Evolutionary conservation across 164 flowering plant species (phyloP), one percentile per base, ranked within the genome.

Genomic region (Echeveria elegans): DNA sequence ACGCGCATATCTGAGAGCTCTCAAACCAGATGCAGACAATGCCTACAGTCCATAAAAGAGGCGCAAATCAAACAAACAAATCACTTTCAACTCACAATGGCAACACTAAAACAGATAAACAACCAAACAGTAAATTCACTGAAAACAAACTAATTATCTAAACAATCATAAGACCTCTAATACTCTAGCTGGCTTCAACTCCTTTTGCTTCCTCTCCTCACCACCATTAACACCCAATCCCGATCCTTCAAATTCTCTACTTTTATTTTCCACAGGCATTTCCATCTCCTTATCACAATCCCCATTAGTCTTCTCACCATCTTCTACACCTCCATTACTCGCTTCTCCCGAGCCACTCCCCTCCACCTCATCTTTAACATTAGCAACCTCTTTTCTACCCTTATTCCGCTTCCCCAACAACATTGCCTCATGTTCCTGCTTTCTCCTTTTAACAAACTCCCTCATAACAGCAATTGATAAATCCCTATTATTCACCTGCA

Each of bases 21-120:
- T 84, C 75, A 95, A 81, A n/a, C 99, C 97, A 59, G 99, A 95
- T 69, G 99, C 99, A 52, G 99, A 84, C 71, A 95, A 75, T 7
- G 99, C 96, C 99, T 94, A 40, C 26, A 73, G 68, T 18, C 62
- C 66, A 75, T 16, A 68, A 63, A 26, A 7, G 50, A 67, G 66
- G 6, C 38, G 29, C 69, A n/a, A 52, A 19, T 14, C 31, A 31
- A 29, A 19, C 40, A 32, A n/a, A 23, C 30, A 23, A 28, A 19
- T 26, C 32, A 56, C 11, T 52, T 63, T 48, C 10, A 34, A 15
- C 4, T n/a, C 58, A 64, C 15, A 10, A 8, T 23, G 19, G 30
- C 41, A 66, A 9, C 0, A 37, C 16, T 62, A 63, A 6, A 1
- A 36, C 18, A 19, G 6, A n/a, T 11, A 40, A 43, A 70, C 2